phyloP scores from a whole-genome alignment of 202 grass and related monocot genomes.

The Digitaria exilis region DNA sequence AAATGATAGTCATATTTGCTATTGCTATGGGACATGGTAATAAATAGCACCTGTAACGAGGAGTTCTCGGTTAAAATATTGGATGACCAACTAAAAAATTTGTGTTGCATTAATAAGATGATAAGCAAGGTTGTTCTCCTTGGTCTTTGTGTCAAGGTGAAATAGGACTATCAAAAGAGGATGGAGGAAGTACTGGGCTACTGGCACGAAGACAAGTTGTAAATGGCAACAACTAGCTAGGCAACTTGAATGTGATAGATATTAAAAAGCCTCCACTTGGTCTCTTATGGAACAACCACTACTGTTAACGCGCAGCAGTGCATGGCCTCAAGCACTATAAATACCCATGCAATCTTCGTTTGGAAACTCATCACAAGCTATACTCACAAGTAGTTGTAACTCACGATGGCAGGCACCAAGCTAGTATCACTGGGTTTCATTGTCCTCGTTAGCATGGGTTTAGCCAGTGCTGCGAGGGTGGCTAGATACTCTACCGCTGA shows the following conservation, averaged over 20 bases:
- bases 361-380: not conserved
- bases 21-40: no score
- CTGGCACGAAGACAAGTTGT: not conserved
- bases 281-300: not conserved
- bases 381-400: not conserved
- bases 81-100: no score
- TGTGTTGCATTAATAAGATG: no score
- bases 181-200: no score
- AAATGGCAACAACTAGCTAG: not conserved
- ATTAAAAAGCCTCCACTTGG: not conserved
- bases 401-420: not conserved
- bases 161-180: no score
- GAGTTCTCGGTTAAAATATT: no score
- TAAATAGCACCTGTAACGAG: no score
- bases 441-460: conserved; percentile 7
- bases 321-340: not conserved
- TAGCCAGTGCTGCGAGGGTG: not conserved
- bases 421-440: not conserved
- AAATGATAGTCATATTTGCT: no score
- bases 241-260: not conserved
- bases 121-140: no score
- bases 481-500: not conserved
- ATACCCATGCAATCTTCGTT: not conserved
- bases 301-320: not conserved
- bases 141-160: no score